phyloP scores from a whole-genome alignment of 2,329 filamentous ascomycete species.

The Paramyrothecium sp. region DNA sequence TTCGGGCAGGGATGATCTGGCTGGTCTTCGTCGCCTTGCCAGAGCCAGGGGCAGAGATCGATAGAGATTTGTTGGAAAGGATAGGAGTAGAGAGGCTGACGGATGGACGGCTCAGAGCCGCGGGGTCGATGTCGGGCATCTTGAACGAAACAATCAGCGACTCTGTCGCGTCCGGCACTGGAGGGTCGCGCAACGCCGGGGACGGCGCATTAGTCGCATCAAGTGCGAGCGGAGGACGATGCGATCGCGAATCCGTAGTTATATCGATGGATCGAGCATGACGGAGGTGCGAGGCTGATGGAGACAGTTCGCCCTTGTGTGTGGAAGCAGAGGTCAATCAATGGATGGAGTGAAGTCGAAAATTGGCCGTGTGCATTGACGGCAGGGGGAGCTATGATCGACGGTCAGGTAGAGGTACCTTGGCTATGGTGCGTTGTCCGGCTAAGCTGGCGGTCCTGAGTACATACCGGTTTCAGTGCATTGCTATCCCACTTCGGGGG shows the following conservation, averaged over 20 bases:
- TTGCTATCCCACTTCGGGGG: conserved; percentile 12
- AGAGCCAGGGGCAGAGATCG: conserved; percentile 46
- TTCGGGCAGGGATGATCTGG: conserved; percentile 63
- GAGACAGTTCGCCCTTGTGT: conserved; percentile 20
- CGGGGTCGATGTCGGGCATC: conserved; percentile 71
- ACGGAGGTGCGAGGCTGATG: conserved; percentile 40
- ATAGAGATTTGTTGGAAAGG: conserved; percentile 56
- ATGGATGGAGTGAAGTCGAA: conserved; percentile 31
- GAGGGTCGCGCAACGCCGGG: conserved; percentile 44
- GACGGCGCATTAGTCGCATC: conserved; percentile 42
- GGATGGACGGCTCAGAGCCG: conserved; percentile 63
- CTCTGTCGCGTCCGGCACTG: conserved; percentile 45
- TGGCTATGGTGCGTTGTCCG: neutral
- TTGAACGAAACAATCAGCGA: conserved; percentile 25
- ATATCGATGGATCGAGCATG: conserved; percentile 44
- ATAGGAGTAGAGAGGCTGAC: conserved; percentile 58
- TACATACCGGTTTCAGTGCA: conserved; percentile 15
- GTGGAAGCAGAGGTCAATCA: conserved; percentile 22
- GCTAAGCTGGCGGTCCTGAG: conserved; percentile 7
- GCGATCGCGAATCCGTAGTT: conserved; percentile 40
- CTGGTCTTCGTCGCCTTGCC: conserved; percentile 57
- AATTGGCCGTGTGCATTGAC: conserved; percentile 30
- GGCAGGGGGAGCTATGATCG: conserved; percentile 13
- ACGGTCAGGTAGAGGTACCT: conserved; percentile 22
- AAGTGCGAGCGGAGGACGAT: conserved; percentile 30